Conservation (phyloP, 495 filamentous ascomycete species). For the Halenospora varia region DNA sequence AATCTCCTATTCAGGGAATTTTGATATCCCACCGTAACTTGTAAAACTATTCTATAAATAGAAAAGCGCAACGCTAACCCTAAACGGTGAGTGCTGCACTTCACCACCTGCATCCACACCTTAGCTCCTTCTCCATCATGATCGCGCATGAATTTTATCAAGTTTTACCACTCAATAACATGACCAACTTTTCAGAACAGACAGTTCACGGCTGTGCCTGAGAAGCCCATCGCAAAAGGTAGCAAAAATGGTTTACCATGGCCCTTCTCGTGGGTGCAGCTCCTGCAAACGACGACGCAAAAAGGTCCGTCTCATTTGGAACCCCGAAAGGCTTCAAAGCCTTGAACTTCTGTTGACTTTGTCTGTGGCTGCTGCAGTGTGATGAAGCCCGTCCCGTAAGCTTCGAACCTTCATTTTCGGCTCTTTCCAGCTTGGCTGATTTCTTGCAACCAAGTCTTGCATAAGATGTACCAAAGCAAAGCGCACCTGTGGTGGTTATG, state of each 20-base stretch:
- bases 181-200: background rate
- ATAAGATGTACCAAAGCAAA: slow-evolving; percentile 28
- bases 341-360: background rate
- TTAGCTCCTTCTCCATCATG: background rate
- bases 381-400: slow-evolving; percentile 33
- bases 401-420: background rate
- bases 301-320: slow-evolving; percentile 22
- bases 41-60: too few relatives aligned
- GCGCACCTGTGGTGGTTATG: slow-evolving; percentile 31
- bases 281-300: slow-evolving; percentile 32
- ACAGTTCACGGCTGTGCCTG: too few relatives aligned
- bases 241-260: slow-evolving; percentile 29
- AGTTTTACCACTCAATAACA: background rate
- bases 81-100: too few relatives aligned
- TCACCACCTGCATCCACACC: background rate
- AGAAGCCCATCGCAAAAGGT: background rate
- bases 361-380: slow-evolving; percentile 17
- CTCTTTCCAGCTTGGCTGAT: background rate
- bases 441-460: slow-evolving; percentile 24
- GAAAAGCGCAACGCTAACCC: background rate
- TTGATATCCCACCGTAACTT: too few relatives aligned
- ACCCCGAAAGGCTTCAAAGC: background rate
- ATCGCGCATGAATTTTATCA: background rate
- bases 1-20: too few relatives aligned
- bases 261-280: slow-evolving; percentile 30